phyloP scores from a whole-genome alignment of 257 asterid species.

The Nicotiana benthamiana region DNA sequence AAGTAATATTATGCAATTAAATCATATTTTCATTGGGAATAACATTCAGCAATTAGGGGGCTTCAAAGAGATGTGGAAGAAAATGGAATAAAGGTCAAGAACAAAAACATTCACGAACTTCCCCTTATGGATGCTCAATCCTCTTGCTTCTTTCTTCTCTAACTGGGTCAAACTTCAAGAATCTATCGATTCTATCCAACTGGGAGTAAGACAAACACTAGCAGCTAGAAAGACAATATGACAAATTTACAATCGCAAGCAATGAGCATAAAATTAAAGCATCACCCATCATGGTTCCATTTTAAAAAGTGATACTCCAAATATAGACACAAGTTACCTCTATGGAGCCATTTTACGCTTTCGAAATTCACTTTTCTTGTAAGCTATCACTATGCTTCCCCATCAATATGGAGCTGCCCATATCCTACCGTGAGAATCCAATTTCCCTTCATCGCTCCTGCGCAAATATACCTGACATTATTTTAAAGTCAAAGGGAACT shows the following conservation, averaged over 20 bases:
- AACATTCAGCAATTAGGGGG: neutral
- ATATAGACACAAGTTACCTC: conserved; percentile 37
- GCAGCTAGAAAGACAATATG: neutral
- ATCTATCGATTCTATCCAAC: too few species aligned
- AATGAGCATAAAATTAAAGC: neutral
- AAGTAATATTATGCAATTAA: neutral
- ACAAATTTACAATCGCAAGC: neutral
- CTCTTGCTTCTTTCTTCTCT: too few species aligned
- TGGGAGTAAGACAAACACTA: too few species aligned
- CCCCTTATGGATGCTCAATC: neutral
- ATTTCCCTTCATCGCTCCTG: conserved; percentile 80
- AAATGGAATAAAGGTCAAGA: neutral
- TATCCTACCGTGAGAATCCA: conserved; percentile 60
- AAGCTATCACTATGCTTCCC: conserved; percentile 96
- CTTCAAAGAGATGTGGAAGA: neutral
- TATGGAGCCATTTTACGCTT: conserved; percentile 63
- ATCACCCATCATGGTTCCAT: neutral
- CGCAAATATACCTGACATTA: conserved; percentile 95
- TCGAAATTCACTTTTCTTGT: conserved; percentile 61
- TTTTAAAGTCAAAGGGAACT: conserved; percentile 31
- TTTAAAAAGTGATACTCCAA: neutral
- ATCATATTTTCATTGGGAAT: neutral
- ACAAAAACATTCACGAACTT: neutral
- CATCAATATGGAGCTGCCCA: conserved; percentile 96
- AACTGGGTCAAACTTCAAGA: too few species aligned